These are phyloP conservation scores for Linanthus parryae DNA, from an alignment of 148 eudicot genomes.

Conservation along the genomic window DNA sequence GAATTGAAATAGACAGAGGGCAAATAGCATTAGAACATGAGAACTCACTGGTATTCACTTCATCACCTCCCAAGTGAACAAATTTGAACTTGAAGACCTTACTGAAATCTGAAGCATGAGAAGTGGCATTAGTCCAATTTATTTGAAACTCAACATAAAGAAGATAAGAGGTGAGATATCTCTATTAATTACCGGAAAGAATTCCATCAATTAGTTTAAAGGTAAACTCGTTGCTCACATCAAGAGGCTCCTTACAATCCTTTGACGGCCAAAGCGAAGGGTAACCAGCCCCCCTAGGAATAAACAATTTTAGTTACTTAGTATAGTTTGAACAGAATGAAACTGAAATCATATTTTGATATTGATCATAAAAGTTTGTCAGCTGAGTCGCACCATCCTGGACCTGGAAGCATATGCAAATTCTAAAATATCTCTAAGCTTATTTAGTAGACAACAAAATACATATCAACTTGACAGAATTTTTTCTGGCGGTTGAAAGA, in stretches of 20 bases:
- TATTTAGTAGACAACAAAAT: too few relatives aligned
- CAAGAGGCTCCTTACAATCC: slow-evolving; percentile 79
- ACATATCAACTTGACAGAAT: too few relatives aligned
- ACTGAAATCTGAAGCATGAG: slow-evolving; percentile 73
- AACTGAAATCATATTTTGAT: slow-evolving; percentile 1
- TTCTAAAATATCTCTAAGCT: too few relatives aligned
- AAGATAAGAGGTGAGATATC: not conserved
- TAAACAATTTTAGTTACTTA: not conserved
- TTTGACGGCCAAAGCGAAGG: slow-evolving; percentile 78
- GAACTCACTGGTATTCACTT: slow-evolving; percentile 77
- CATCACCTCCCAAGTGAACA: slow-evolving; percentile 95
- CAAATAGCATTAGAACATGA: not conserved
- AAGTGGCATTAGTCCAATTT: slow-evolving; percentile 4
- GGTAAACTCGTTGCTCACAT: slow-evolving; percentile 89
- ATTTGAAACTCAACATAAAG: not conserved
- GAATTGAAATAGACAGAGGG: not conserved
- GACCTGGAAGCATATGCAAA: too few relatives aligned
- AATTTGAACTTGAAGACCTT: slow-evolving; percentile 76
- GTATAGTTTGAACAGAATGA: not conserved
- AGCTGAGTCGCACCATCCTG: too few relatives aligned
- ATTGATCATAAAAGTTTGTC: too few relatives aligned
- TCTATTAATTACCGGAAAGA: slow-evolving; percentile 52
- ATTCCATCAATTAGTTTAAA: slow-evolving; percentile 80
- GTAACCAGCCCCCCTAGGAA: slow-evolving; percentile 71
- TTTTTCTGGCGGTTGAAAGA: too few relatives aligned